Evolutionary conservation across 2,329 filamentous ascomycete species (phyloP).

Genomic region (Dactylellina haptotyla): DNA sequence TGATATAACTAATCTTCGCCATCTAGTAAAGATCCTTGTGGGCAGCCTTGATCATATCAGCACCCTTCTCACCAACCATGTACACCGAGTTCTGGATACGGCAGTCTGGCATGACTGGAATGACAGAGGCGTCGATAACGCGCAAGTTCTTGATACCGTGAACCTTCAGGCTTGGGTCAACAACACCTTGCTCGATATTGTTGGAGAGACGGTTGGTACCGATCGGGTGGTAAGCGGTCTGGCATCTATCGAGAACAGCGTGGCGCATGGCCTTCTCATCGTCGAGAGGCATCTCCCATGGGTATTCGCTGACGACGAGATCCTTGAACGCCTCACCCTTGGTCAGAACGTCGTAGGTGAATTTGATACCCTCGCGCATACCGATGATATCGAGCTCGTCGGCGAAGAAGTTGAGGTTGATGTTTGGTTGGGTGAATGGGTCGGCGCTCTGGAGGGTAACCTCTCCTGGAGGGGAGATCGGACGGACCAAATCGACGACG

Average conservation of each 20-base stretch:
- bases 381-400: constrained; percentile 68
- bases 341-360: constrained; percentile 69
- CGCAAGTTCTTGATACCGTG: constrained; percentile 68
- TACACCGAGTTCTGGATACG: constrained; percentile 72
- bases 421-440: constrained; percentile 61
- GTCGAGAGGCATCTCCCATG: constrained; percentile 70
- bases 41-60: constrained; percentile 65
- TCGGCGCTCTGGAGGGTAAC: constrained; percentile 63
- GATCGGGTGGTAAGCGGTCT: constrained; percentile 70
- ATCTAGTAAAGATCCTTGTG: constrained; percentile 48
- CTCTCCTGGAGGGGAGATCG: constrained; percentile 63
- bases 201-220: constrained; percentile 68
- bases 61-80: constrained; percentile 69
- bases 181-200: constrained; percentile 56
- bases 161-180: constrained; percentile 63
- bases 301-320: constrained; percentile 68
- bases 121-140: constrained; percentile 68
- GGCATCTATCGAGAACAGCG: constrained; percentile 68
- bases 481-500: constrained; percentile 67
- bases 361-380: constrained; percentile 69
- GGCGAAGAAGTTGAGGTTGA: constrained; percentile 64
- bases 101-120: constrained; percentile 68
- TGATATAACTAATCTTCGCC: background rate
- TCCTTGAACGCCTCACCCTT: constrained; percentile 70
- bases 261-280: constrained; percentile 69